These are phyloP conservation scores for Quercus gilva DNA, from an alignment of 306 rosid species.

Conservation along the genomic window DNA sequence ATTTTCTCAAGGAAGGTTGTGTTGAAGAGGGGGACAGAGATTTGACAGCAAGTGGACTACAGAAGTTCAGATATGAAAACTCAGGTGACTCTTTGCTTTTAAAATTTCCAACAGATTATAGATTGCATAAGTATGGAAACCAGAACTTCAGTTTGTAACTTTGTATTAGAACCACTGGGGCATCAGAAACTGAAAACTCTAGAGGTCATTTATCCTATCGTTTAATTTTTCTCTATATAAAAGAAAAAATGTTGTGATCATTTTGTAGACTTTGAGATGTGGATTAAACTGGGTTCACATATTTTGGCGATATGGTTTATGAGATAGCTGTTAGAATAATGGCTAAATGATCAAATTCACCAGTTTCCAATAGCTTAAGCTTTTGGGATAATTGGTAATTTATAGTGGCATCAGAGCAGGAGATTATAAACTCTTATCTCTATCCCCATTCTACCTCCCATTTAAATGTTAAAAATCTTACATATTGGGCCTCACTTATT, in stretches of 20 bases:
- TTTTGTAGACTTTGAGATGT: background rate
- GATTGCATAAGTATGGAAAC: background rate
- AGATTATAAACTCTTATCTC: too few species aligned
- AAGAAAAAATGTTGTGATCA: background rate
- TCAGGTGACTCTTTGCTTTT: constrained; percentile 51
- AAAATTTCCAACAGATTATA: background rate
- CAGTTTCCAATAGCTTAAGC: too few species aligned
- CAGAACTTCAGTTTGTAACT: background rate
- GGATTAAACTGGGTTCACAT: background rate
- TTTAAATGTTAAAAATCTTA: too few species aligned
- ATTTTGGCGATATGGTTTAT: background rate
- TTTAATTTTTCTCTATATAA: background rate
- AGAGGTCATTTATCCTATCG: background rate
- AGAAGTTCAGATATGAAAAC: constrained; percentile 37
- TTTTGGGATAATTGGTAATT: too few species aligned
- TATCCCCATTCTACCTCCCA: too few species aligned
- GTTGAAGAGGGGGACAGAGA: constrained; percentile 40
- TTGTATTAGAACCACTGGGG: background rate
- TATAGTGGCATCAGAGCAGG: too few species aligned
- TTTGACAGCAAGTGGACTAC: constrained; percentile 33
- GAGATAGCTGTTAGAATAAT: too few species aligned
- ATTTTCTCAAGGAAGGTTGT: constrained; percentile 32
- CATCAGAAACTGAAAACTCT: background rate
- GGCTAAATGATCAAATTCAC: too few species aligned
- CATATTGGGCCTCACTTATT: too few species aligned